phyloP scores from a whole-genome alignment of 75 land plant species.

The Larix kaempferi region DNA sequence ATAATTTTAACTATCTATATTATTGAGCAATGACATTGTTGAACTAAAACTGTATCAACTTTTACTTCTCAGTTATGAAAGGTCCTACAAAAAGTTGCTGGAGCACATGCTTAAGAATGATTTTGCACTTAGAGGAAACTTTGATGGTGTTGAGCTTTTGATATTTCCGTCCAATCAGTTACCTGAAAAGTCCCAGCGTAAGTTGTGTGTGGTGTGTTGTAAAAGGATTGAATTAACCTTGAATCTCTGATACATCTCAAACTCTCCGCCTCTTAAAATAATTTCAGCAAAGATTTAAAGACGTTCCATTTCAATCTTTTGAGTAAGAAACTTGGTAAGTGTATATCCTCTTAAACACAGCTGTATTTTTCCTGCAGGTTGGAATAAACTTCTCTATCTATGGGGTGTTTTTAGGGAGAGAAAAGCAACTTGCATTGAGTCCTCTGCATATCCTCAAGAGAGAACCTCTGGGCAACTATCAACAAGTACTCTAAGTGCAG shows the following conservation, averaged over 20 bases:
- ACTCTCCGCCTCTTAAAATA: neutral
- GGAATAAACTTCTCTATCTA: slow-evolving; percentile 65
- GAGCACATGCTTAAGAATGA: slow-evolving; percentile 67
- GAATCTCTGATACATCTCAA: neutral
- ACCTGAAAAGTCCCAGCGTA: slow-evolving; percentile 63
- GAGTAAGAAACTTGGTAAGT: slow-evolving; percentile 2
- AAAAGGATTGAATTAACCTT: neutral
- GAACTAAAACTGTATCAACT: neutral
- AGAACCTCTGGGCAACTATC: slow-evolving; percentile 4
- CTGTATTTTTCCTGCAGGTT: slow-evolving; percentile 40
- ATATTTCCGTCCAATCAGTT: slow-evolving; percentile 66
- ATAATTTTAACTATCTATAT: no score
- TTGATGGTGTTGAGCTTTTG: slow-evolving; percentile 64
- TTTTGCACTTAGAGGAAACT: slow-evolving; percentile 52
- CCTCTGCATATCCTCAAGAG: neutral
- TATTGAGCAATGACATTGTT: neutral
- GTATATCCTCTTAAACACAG: neutral
- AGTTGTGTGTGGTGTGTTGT: slow-evolving; percentile 13
- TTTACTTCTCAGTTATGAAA: slow-evolving; percentile 56
- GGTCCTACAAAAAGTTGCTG: slow-evolving; percentile 45
- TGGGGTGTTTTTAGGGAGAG: slow-evolving; percentile 67
- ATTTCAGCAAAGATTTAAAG: neutral
- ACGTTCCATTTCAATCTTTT: neutral
- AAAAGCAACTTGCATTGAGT: slow-evolving; percentile 19
- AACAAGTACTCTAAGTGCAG: neutral